Evolutionary conservation across 495 filamentous ascomycete species (phyloP).

Genomic region (Talaromyces trachyspermus): DNA sequence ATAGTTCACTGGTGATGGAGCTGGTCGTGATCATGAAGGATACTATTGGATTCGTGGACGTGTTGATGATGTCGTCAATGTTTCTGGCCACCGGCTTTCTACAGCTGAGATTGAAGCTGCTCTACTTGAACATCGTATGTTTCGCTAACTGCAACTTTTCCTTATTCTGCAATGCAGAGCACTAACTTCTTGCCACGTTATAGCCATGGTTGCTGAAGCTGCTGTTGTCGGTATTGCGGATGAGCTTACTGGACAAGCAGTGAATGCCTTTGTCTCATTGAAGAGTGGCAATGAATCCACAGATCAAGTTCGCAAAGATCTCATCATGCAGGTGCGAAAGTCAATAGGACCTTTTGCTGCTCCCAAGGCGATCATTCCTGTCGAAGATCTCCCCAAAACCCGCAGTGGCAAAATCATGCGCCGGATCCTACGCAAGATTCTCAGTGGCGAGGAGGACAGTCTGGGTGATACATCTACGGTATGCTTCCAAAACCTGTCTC

Average conservation of each 20-base stretch:
- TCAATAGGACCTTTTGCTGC: slow-evolving; percentile 96
- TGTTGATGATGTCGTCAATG: slow-evolving; percentile 98
- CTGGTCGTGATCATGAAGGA: slow-evolving; percentile 93
- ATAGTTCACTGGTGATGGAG: slow-evolving; percentile 96
- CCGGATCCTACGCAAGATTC: slow-evolving; percentile 90
- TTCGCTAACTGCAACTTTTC: background rate
- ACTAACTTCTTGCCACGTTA: background rate
- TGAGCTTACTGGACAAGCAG: slow-evolving; percentile 91
- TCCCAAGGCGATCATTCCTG: slow-evolving; percentile 84
- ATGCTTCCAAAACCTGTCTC: slow-evolving; percentile 26
- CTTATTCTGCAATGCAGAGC: background rate
- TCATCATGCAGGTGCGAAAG: slow-evolving; percentile 90
- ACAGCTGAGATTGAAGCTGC: slow-evolving; percentile 98
- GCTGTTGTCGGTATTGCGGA: slow-evolving; percentile 92
- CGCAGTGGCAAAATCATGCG: slow-evolving; percentile 98
- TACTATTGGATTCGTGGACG: slow-evolving; percentile 99
- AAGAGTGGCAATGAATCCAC: slow-evolving; percentile 76
- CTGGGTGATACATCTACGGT: slow-evolving; percentile 90
- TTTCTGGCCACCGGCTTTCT: slow-evolving; percentile 89
- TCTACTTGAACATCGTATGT: slow-evolving; percentile 78
- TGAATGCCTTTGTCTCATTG: slow-evolving; percentile 92
- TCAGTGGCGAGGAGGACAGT: slow-evolving; percentile 94
- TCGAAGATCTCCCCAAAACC: slow-evolving; percentile 93
- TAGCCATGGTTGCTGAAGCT: slow-evolving; percentile 77
- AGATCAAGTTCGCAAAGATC: slow-evolving; percentile 84